These are phyloP conservation scores for Peronospora destructor DNA, from an alignment of 352 stramenopile species.

Conservation along the genomic window DNA sequence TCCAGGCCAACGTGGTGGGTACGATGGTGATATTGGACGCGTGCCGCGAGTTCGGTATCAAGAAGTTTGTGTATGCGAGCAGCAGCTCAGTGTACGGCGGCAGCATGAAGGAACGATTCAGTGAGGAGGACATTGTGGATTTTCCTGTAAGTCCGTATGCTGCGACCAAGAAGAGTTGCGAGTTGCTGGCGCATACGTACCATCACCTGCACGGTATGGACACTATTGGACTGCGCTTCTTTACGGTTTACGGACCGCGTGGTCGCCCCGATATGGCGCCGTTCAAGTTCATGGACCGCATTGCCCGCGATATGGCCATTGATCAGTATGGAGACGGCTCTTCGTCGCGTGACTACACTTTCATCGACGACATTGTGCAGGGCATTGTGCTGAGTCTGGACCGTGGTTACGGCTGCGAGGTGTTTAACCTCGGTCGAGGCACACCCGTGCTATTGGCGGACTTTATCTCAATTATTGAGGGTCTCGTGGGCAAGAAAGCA, in stretches of 20 bases:
- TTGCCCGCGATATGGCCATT: conserved; percentile 88
- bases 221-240: conserved; percentile 94
- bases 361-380: conserved; percentile 96
- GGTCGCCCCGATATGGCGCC: conserved; percentile 97
- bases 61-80: conserved; percentile 95
- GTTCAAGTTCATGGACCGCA: conserved; percentile 97
- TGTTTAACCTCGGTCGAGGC: conserved; percentile 97
- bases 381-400: conserved; percentile 84
- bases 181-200: conserved; percentile 96
- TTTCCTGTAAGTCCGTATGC: conserved; percentile 95
- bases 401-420: conserved; percentile 79
- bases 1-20: conserved; percentile 94
- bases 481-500: conserved; percentile 89
- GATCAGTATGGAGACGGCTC: conserved; percentile 95
- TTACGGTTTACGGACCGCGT: conserved; percentile 96
- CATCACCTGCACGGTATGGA: conserved; percentile 94
- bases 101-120: conserved; percentile 88
- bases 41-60: conserved; percentile 80
- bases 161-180: conserved; percentile 95
- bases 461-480: conserved; percentile 94
- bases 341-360: conserved; percentile 96
- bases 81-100: conserved; percentile 94
- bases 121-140: conserved; percentile 86
- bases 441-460: conserved; percentile 80
- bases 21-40: conserved; percentile 93